Base-by-base conservation (phyloP, 495 filamentous ascomycete genomes). In the Hypomontagnella submonticulosa region DNA sequence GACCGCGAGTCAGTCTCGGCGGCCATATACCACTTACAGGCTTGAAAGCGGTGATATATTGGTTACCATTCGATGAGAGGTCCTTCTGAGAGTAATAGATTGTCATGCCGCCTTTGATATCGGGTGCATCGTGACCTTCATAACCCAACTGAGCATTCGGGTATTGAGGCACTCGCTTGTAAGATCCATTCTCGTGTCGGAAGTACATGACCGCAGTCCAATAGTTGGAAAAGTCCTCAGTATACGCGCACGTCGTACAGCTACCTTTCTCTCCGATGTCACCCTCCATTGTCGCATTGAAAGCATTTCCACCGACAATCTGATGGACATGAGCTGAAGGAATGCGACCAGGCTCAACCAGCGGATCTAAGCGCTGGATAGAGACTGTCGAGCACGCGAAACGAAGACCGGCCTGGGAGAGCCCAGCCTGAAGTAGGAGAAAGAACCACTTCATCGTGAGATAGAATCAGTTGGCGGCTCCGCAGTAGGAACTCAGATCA, bases 201-300 rank as follows among this genome's bases (percentile, higher is more conserved):
- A 84, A 82, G 63, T 81, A 84, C 73, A 83, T 74, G 10, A 76
- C 76, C 50, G 81, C 81, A 0, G 81, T 83, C 78, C 78, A 80
- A 67, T 80, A 80, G 67, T 80, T 79, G 52, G 77, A 81, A 49
- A 82, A 79, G 51, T 81, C 79, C 64, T 82, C 79, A 8, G 69
- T 61, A 62, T 80, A 78, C 13, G 73, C 75, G 61, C 78, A 79
- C 18, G 79, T 81, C 8, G 79, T 81, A 66, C 80, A 83, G 15
- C 51, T 76, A 6, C 69, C 79, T 49, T 74, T 60, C 65, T 74
- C 73, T 4, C 76, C 76, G n/a, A 81, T 73, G 41, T 83, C 80
- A 16, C 77, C 80, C 4, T 61, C 57, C 80, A 82, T 82, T 41
- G 73, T 73, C 8, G 78, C 77, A 57, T 81, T 80, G 73, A 83